Base-by-base conservation (phyloP, 2,329 filamentous ascomycete genomes). In the Huntiella bhutanensis region DNA sequence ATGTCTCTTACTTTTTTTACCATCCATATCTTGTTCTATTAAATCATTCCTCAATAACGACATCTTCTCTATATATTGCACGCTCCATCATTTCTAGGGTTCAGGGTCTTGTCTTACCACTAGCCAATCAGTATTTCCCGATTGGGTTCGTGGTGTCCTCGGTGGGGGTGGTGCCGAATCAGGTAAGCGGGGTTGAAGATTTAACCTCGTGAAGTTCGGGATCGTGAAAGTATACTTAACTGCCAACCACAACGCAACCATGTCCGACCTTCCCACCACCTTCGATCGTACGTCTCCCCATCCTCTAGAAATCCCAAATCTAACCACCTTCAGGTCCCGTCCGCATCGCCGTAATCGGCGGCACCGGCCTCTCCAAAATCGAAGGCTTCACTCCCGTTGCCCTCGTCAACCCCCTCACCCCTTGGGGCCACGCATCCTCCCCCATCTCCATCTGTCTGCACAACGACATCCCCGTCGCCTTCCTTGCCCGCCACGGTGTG, bases 361-460 rank as follows among this genome's bases (percentile, higher is more conserved):
- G 91, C 56, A 98, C 91, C 35, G 91, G 91, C 46, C 80, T 98
- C 52, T 77, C 81, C 60, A 78, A 84, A 55, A 80, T 98, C 54
- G 80, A 85, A 22, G 80, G 81, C 63, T 96, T 91, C 69, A 80
- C 76, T 15, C 82, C 85, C 57, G 79, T 92, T 51, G 87, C 88
- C 19, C 73, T 73, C 22, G 67, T 98, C 54, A 78, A 77, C 55
- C 69, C 83, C 47, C 62, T 68, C 35, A 98, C 91, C 7, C 91
- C 91, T 32, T 98, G 91, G 91, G 91, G 91, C 56, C 61, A 67
- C 45, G 83, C 91, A 3, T 75, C 75, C 8, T 70, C 75, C 17
- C 73, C 75, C 16, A 88, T 98, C 64, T 75, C 78, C 53, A 87
- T 98, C 64, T 78, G 95, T 57, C 78, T 87, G 61, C 88, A 95